A percentile compares a stretch with the other conserved stretches of the same genome.
These are phyloP conservation scores for Periconia macrospinosa DNA, from an alignment of 2,329 filamentous ascomycete species.

Conservation along the genomic window DNA sequence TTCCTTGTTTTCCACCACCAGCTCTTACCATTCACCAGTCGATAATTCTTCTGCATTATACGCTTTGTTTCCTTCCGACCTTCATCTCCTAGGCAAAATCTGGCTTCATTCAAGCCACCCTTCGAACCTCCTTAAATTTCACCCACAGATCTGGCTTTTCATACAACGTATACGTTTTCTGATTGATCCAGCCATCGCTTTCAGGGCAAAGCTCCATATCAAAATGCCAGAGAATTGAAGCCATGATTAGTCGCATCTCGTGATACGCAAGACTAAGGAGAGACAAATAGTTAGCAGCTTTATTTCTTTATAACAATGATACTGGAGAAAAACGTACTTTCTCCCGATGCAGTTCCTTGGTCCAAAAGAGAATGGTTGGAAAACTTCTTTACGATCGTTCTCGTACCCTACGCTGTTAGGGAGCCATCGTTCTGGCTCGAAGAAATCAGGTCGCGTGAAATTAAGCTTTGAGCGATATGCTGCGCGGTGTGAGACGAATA, in stretches of 20 bases:
- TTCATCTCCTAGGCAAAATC: no score
- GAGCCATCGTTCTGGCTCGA: slow-evolving; percentile 39
- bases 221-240: slow-evolving; percentile 26
- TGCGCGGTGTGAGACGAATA: background rate
- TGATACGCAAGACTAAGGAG: slow-evolving; percentile 40
- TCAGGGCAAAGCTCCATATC: slow-evolving; percentile 22
- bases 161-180: slow-evolving; percentile 37
- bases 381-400: slow-evolving; percentile 2
- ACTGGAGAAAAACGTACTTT: no score
- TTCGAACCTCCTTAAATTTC: no score
- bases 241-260: slow-evolving; percentile 33
- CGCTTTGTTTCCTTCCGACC: no score
- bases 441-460: slow-evolving; percentile 26
- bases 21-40: no score
- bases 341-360: slow-evolving; percentile 36
- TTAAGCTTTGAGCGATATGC: slow-evolving; percentile 20
- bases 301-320: no score
- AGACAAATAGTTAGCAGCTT: no score
- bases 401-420: slow-evolving; percentile 17
- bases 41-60: no score
- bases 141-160: slow-evolving; percentile 34
- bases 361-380: slow-evolving; percentile 27
- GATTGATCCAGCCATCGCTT: slow-evolving; percentile 15
- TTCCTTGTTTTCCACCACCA: no score
- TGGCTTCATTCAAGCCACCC: no score